phyloP scores from a whole-genome alignment of 257 asterid genomes.

The Henckelia pumila region DNA sequence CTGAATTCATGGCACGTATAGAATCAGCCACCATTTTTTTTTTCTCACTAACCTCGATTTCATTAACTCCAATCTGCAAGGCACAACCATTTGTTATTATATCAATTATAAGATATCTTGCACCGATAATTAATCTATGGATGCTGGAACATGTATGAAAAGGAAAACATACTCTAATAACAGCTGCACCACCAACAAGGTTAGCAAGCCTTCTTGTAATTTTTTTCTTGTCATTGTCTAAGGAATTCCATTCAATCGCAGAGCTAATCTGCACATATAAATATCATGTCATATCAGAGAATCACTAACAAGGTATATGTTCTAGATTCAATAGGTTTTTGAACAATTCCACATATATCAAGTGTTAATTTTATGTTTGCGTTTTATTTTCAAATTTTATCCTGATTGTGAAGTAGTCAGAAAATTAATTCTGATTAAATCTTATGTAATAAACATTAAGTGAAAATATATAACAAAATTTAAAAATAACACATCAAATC shows the following conservation, averaged over 20 bases:
- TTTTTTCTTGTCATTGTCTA: slow-evolving; percentile 66
- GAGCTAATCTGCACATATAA: slow-evolving; percentile 44
- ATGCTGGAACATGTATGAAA: too few species aligned
- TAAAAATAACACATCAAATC: neutral
- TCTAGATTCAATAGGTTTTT: too few species aligned
- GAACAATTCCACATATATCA: too few species aligned
- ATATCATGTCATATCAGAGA: slow-evolving; percentile 1
- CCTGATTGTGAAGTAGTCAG: too few species aligned
- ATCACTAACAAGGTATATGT: too few species aligned
- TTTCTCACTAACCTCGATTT: slow-evolving; percentile 54
- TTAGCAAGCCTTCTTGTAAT: slow-evolving; percentile 66
- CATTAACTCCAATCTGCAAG: slow-evolving; percentile 43
- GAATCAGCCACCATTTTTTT: slow-evolving; percentile 63
- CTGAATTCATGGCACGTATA: slow-evolving; percentile 56
- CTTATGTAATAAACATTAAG: too few species aligned
- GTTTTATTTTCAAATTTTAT: too few species aligned
- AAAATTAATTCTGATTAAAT: too few species aligned
- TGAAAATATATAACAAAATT: neutral
- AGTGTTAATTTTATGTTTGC: too few species aligned
- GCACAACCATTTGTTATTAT: neutral
- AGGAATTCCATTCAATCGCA: slow-evolving; percentile 47
- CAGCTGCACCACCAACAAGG: slow-evolving; percentile 70
- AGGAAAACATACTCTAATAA: too few species aligned
- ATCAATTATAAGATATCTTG: slow-evolving; percentile 41
- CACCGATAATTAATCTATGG: too few species aligned